These are phyloP conservation scores for Aspergillus neoniger DNA, from an alignment of 2,329 filamentous ascomycete genomes.

Conservation along the genomic window DNA sequence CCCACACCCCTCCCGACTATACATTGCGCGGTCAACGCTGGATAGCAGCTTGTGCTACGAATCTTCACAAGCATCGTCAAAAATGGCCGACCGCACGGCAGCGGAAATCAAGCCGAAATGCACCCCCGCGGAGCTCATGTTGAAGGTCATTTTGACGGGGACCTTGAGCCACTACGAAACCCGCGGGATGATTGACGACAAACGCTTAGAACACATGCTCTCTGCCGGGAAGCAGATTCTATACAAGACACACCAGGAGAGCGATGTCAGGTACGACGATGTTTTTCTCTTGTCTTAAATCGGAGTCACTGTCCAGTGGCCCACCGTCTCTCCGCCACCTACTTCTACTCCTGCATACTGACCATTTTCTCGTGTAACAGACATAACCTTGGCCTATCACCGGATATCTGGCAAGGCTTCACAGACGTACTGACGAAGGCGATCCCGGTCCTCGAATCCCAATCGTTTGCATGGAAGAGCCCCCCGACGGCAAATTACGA, in stretches of 20 bases:
- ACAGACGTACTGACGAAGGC: conserved; percentile 60
- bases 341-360: neutral
- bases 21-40: neutral
- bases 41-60: conserved; percentile 2
- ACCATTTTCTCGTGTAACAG: conserved; percentile 34
- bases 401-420: conserved; percentile 62
- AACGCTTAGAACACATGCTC: conserved; percentile 59
- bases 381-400: conserved; percentile 58
- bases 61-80: conserved; percentile 15
- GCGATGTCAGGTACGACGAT: conserved; percentile 51
- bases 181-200: conserved; percentile 61
- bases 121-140: conserved; percentile 49
- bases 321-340: neutral
- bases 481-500: conserved; percentile 59
- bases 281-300: neutral
- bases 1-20: conserved; percentile 6
- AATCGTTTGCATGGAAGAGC: conserved; percentile 63
- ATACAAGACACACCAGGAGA: conserved; percentile 58
- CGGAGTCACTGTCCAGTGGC: neutral
- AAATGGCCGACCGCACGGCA: conserved; percentile 36
- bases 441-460: conserved; percentile 61
- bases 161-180: conserved; percentile 62
- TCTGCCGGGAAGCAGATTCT: conserved; percentile 62
- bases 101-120: conserved; percentile 39
- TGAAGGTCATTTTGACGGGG: conserved; percentile 51